Evolutionary conservation across 192 early-diverging fungal species (phyloP).

Genomic region (Allomyces javanicus): DNA sequence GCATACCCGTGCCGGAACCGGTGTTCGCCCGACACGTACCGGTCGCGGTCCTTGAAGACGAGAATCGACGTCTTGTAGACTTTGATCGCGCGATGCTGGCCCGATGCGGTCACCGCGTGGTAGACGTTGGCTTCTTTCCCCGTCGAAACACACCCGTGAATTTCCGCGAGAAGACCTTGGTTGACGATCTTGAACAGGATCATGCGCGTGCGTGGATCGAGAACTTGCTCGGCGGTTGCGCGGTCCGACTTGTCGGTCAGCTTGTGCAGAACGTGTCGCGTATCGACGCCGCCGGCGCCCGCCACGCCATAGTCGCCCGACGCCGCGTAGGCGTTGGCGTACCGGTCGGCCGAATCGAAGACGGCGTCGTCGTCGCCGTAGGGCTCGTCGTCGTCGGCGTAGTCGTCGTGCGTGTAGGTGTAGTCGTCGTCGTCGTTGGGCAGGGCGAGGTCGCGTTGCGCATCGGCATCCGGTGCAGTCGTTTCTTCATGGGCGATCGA

Average conservation of each 20-base stretch:
- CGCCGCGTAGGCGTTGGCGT: not conserved
- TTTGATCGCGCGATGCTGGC: slow-evolving; percentile 76
- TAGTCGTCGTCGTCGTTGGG: too few relatives aligned
- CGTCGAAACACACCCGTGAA: slow-evolving; percentile 93
- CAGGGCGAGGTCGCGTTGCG: too few relatives aligned
- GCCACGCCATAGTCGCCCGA: not conserved
- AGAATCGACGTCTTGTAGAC: slow-evolving; percentile 98
- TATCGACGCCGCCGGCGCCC: not conserved
- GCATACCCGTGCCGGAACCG: slow-evolving; percentile 88
- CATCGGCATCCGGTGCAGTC: too few relatives aligned
- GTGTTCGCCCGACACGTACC: slow-evolving; percentile 88
- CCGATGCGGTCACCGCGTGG: slow-evolving; percentile 70
- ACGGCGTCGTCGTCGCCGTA: too few relatives aligned
- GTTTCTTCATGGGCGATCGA: too few relatives aligned
- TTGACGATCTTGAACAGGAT: slow-evolving; percentile 93
- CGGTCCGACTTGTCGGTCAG: slow-evolving; percentile 69
- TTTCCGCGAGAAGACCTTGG: slow-evolving; percentile 66
- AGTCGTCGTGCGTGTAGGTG: too few relatives aligned
- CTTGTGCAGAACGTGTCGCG: not conserved
- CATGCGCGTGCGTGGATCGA: slow-evolving; percentile 93
- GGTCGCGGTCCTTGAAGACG: slow-evolving; percentile 92
- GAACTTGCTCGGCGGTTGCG: slow-evolving; percentile 89
- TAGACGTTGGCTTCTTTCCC: slow-evolving; percentile 99
- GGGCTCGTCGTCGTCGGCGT: too few relatives aligned
- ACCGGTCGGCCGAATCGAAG: too few relatives aligned